These are phyloP conservation scores for Phytophthora tentaculata DNA, from an alignment of 352 stramenopile genomes.

Conservation along the genomic window DNA sequence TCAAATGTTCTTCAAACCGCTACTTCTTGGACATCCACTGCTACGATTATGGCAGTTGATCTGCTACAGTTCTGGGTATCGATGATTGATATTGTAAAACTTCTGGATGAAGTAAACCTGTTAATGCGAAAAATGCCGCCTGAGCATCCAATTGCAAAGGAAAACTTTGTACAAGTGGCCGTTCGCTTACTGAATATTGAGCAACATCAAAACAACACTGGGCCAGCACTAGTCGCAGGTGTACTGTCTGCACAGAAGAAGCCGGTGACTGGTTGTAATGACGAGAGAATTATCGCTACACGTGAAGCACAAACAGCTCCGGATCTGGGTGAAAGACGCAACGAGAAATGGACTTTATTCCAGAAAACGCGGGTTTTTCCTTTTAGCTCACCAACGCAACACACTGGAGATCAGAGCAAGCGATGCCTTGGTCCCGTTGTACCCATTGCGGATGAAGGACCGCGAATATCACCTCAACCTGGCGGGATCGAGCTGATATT, in stretches of 20 bases:
- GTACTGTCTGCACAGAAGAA: neutral
- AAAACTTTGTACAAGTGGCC: conserved; percentile 30
- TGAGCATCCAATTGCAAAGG: conserved; percentile 2
- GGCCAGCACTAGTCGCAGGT: too few species aligned
- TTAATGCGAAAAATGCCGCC: conserved; percentile 26
- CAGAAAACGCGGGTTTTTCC: conserved; percentile 13
- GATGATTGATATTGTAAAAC: conserved; percentile 29
- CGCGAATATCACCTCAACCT: neutral
- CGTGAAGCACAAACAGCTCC: neutral
- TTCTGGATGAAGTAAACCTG: conserved; percentile 11
- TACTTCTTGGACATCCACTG: conserved; percentile 29
- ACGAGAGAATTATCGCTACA: neutral
- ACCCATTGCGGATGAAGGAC: neutral
- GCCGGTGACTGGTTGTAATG: neutral
- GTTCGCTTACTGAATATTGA: conserved; percentile 10
- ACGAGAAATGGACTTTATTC: neutral
- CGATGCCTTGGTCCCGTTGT: neutral
- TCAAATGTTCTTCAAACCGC: conserved; percentile 47
- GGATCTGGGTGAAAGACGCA: neutral
- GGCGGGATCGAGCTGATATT: conserved; percentile 17
- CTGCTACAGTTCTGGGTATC: conserved; percentile 38
- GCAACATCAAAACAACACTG: neutral
- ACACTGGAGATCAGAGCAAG: neutral
- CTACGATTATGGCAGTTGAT: conserved; percentile 41
- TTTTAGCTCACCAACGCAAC: neutral